A percentile compares a stretch with the other conserved stretches of the same genome.
Evolutionary conservation across 2,329 filamentous ascomycete genomes (phyloP).

Genomic region (Ilyonectria mors-panacis): DNA sequence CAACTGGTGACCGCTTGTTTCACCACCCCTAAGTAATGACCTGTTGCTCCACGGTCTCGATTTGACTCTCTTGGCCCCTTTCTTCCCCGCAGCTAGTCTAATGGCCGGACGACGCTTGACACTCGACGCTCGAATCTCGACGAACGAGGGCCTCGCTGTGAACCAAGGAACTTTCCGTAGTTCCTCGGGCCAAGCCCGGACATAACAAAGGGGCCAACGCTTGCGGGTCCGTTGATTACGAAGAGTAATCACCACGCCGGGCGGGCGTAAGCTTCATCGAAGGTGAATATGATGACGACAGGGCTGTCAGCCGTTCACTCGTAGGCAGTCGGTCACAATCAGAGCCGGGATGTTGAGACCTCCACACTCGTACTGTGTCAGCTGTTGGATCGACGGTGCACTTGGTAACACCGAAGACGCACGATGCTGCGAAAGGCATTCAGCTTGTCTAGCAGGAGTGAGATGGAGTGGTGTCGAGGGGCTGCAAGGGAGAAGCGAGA

Average conservation of each 20-base stretch:
- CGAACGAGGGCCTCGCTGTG: conserved; percentile 11
- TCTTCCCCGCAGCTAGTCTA: conserved; percentile 6
- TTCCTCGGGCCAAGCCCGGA: conserved; percentile 25
- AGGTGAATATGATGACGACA: conserved; percentile 20
- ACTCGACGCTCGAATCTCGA: conserved; percentile 6
- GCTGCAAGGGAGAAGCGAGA: conserved; percentile 38
- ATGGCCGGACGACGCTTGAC: not conserved
- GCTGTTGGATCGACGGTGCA: conserved; percentile 33
- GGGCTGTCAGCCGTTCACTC: not conserved
- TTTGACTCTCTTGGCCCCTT: conserved; percentile 16
- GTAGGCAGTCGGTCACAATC: conserved; percentile 1
- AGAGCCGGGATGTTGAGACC: conserved; percentile 16
- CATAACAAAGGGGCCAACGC: conserved; percentile 11
- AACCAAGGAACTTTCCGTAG: conserved; percentile 19
- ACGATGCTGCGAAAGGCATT: conserved; percentile 23
- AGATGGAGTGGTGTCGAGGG: conserved; percentile 1
- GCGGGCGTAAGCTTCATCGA: conserved; percentile 21
- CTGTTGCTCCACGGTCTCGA: conserved; percentile 19
- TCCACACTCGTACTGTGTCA: conserved; percentile 23
- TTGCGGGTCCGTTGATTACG: not conserved
- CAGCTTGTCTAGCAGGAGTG: conserved; percentile 13
- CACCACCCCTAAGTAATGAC: conserved; percentile 32
- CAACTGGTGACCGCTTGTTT: conserved; percentile 38
- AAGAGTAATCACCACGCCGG: conserved; percentile 18
- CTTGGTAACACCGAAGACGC: conserved; percentile 25